These are phyloP conservation scores for Pistacia integerrima DNA, from an alignment of 345 rosid genomes.

Conservation along the genomic window DNA sequence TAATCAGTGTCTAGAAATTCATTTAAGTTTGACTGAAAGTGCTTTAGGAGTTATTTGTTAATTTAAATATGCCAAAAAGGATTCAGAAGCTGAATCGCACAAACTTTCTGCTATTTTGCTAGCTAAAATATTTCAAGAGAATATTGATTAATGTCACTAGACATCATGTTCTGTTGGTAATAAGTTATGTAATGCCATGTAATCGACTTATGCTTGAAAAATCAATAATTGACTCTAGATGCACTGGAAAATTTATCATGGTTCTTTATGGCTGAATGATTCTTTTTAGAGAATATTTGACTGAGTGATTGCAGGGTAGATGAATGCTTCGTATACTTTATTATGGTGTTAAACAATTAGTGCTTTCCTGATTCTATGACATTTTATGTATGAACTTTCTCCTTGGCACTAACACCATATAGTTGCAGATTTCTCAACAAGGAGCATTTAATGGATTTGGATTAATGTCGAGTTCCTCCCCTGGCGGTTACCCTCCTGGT, in stretches of 20 bases:
- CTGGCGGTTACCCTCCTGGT: conserved; percentile 46
- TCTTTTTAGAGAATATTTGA: background rate
- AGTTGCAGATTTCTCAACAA: conserved; percentile 35
- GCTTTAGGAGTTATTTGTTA: background rate
- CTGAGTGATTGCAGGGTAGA: background rate
- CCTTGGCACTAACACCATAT: background rate
- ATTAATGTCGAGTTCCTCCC: conserved; percentile 43
- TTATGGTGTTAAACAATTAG: background rate
- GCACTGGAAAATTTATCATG: background rate
- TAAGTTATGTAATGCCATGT: background rate
- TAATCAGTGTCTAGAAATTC: background rate
- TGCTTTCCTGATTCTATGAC: conserved; percentile 1
- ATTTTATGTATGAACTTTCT: background rate
- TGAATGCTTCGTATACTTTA: background rate
- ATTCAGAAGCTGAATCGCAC: background rate
- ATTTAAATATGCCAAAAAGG: background rate
- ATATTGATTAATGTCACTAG: background rate
- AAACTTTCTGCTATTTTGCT: background rate
- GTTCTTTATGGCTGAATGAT: background rate
- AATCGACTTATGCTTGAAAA: background rate
- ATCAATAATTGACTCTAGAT: background rate
- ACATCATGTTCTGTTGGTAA: background rate
- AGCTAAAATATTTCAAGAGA: background rate
- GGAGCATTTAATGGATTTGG: conserved; percentile 47
- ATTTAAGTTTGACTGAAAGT: background rate